Base-by-base conservation (phyloP, 2,329 filamentous ascomycete genomes). In the Canariomyces notabilis region DNA sequence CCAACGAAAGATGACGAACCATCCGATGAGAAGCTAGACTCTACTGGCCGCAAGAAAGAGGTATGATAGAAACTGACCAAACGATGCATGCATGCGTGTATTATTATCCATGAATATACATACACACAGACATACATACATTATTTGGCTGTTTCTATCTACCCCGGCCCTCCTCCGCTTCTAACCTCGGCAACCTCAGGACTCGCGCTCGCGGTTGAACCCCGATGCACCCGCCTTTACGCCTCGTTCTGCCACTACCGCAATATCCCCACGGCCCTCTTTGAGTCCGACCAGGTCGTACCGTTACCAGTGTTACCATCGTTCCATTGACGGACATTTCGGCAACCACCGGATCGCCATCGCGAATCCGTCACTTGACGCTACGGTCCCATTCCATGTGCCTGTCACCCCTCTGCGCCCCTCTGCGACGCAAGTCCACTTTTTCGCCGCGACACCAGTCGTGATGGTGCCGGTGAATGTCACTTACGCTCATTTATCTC, bases 181-280 rank as follows among this genome's bases (percentile, higher is more conserved):
- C 4, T 29, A 29, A 29, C 26, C 26, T 3, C 9, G 26, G 26
- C 2, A 23, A 5, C 19, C 12, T 4, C 22, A 51, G 49, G 20
- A 6, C 55, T 63, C 79, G 74, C 72, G 66, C 62, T 73, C 68
- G 50, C 75, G 67, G 57, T 64, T 80, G 56, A 80, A 80, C 61
- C 77, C 77, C 23, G 66, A 71, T 55, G 77, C 77, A 21, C 70
- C 74, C 36, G 71, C 72, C 43, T 80, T 80, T 50, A 79, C 75
- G 1, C 76, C 77, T 38, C 69, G 69, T 43, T 62, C 65, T 14
- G 35, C 54, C 21, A 53, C 57, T 46, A 48, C 56, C 26, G 51
- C 51, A 20, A 41, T 46, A 20, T 35, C 39, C 2, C 5, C 20
- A 31, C 29, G 50, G 4, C 48, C 52, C 26, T 50, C 58, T 19